Evolutionary conservation across 768 basidiomycete species (phyloP).

Genomic region (Pleurotus tuber-regium): DNA sequence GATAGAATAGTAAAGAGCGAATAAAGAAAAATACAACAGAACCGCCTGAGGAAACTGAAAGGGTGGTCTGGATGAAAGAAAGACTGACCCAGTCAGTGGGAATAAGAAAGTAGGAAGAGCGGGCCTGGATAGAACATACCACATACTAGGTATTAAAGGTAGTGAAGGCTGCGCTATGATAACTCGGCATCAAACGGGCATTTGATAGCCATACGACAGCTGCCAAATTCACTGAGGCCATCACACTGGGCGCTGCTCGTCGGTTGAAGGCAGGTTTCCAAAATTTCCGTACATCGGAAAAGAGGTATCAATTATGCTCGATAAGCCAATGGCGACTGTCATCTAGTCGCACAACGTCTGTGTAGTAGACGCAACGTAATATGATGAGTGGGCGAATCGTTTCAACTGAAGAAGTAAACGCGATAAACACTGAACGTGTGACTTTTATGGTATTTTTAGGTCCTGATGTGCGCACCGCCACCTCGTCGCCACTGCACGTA

Average conservation of each 20-base stretch:
- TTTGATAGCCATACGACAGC: constrained; percentile 1
- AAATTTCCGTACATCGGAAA: too few species aligned
- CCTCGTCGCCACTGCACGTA: too few species aligned
- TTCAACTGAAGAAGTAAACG: too few species aligned
- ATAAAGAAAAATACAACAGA: constrained; percentile 16
- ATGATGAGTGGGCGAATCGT: too few species aligned
- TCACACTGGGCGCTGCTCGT: constrained; percentile 11
- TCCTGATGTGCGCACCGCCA: too few species aligned
- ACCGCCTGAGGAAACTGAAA: constrained; percentile 28
- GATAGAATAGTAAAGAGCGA: constrained; percentile 12
- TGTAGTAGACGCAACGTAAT: too few species aligned
- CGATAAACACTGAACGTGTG: too few species aligned
- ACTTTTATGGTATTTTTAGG: too few species aligned
- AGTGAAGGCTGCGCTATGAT: not conserved
- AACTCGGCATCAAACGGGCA: constrained; percentile 8
- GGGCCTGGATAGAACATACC: not conserved
- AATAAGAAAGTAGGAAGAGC: constrained; percentile 17
- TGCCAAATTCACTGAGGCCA: not conserved
- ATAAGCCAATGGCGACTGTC: too few species aligned
- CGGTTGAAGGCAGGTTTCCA: too few species aligned
- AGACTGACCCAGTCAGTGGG: constrained; percentile 21
- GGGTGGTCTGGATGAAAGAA: constrained; percentile 16
- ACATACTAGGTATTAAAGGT: constrained; percentile 8
- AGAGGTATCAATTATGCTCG: too few species aligned
- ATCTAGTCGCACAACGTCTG: too few species aligned